Percentiles rank a stretch among this genome's conserved stretches.
phyloP scores from a whole-genome alignment of 768 basidiomycete genomes.

The Saitozyma podzolica region DNA sequence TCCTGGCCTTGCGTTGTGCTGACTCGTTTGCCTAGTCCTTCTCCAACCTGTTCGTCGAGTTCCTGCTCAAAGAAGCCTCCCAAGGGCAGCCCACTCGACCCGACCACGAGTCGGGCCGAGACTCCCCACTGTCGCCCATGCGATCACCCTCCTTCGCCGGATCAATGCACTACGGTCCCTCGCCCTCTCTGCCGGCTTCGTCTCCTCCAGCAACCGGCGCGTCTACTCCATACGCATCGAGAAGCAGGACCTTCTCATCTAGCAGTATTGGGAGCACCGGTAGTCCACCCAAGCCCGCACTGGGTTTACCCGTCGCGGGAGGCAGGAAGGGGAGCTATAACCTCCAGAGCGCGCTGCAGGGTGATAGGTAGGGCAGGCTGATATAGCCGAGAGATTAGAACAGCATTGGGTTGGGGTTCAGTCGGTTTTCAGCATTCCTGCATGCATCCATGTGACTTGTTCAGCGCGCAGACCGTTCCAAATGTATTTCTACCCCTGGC shows the following conservation, averaged over 20 bases:
- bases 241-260: constrained; percentile 11
- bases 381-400: not conserved
- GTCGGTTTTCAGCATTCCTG: too few species aligned
- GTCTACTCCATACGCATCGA: constrained; percentile 47
- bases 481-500: too few species aligned
- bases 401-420: too few species aligned
- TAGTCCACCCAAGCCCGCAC: constrained; percentile 15
- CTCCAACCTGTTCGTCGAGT: constrained; percentile 96
- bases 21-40: constrained; percentile 67
- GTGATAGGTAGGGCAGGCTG: not conserved
- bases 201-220: constrained; percentile 19
- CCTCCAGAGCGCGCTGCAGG: constrained; percentile 10
- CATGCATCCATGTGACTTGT: too few species aligned
- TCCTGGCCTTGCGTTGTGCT: not conserved
- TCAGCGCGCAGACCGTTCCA: too few species aligned
- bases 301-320: constrained; percentile 3
- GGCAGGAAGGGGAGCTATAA: constrained; percentile 12
- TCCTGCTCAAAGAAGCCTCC: constrained; percentile 86
- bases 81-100: constrained; percentile 52
- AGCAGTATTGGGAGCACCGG: constrained; percentile 7
- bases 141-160: constrained; percentile 7
- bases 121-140: constrained; percentile 1
- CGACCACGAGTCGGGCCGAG: not conserved
- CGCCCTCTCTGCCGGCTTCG: constrained; percentile 16
- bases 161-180: not conserved